Conservation (phyloP, 176 grass and related monocot species). For the Paspalum notatum region DNA sequence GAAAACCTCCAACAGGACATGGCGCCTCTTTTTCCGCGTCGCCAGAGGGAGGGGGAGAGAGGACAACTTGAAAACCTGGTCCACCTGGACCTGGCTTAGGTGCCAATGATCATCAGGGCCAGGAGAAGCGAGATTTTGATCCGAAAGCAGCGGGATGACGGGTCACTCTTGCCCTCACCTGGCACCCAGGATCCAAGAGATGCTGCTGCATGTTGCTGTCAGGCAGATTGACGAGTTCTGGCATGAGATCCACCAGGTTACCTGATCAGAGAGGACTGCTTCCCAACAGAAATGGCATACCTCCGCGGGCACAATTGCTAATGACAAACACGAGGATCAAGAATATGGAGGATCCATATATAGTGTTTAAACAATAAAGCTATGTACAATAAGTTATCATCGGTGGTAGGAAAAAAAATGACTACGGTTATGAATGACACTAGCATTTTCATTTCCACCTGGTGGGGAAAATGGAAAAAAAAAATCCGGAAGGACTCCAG, state of each 20-base stretch:
- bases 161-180: conserved; percentile 16
- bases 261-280: neutral
- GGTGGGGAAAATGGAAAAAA: neutral
- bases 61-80: neutral
- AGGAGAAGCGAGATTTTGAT: conserved; percentile 39
- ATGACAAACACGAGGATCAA: neutral
- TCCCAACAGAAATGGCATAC: too few species aligned
- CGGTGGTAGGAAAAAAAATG: neutral
- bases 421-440: neutral
- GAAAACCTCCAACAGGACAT: too few species aligned
- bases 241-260: conserved; percentile 10
- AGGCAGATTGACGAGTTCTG: conserved; percentile 29
- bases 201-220: conserved; percentile 30
- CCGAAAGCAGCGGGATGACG: neutral
- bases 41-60: too few species aligned
- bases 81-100: too few species aligned
- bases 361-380: neutral
- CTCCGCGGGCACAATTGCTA: neutral
- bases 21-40: too few species aligned
- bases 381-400: neutral
- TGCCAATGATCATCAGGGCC: neutral
- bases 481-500: conserved; percentile 9
- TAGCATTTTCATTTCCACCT: neutral
- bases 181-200: conserved; percentile 34
- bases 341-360: neutral